Conservation (phyloP, 177 flowering plant genomes). For the Vitis hybrid region DNA sequence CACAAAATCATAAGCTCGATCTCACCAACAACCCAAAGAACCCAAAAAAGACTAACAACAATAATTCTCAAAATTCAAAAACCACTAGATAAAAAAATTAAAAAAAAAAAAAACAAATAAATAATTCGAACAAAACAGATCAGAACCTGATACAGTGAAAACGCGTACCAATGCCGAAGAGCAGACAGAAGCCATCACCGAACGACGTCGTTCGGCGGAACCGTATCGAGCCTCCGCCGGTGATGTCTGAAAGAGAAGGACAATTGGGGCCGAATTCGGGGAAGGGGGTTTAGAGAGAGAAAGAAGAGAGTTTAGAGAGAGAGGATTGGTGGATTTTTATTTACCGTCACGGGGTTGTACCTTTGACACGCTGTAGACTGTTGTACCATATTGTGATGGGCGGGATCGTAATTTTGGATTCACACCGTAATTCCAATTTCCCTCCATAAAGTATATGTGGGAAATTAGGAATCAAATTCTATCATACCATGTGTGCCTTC, state of each 20-base stretch:
- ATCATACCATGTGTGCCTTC: too few species aligned
- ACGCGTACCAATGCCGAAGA: slow-evolving; percentile 12
- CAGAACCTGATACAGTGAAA: not conserved
- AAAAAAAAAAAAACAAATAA: not conserved
- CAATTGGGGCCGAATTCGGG: slow-evolving; percentile 4
- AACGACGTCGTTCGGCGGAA: not conserved
- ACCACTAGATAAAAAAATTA: not conserved
- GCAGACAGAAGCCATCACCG: not conserved
- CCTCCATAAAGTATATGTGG: slow-evolving; percentile 5
- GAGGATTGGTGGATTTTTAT: not conserved
- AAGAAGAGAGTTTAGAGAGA: not conserved
- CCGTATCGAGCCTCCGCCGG: not conserved
- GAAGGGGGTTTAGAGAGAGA: not conserved
- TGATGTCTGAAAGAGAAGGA: not conserved
- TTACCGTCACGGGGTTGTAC: not conserved
- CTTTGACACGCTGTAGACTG: not conserved
- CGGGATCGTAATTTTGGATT: slow-evolving; percentile 9
- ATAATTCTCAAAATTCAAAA: not conserved
- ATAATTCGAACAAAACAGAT: not conserved
- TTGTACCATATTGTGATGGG: not conserved
- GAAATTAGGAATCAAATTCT: not conserved
- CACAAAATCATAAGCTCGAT: not conserved
- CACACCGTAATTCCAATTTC: slow-evolving; percentile 8
- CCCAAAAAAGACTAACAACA: not conserved
- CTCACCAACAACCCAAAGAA: not conserved